Conservation (phyloP, 305 asterid genomes). For the Fraxinus latifolia region DNA sequence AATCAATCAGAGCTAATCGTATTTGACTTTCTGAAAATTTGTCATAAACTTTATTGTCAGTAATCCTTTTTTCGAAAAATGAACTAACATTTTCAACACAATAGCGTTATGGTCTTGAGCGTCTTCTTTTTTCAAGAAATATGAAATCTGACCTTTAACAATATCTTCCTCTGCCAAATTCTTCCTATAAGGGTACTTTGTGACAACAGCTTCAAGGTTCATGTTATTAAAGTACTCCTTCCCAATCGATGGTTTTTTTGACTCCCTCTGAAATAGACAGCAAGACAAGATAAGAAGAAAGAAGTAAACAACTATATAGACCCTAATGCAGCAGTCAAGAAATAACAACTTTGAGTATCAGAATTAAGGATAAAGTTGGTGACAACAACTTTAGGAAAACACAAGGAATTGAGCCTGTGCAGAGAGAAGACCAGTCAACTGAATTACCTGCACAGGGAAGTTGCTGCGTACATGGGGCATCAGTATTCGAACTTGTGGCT, state of each 20-base stretch:
- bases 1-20: constrained; percentile 83
- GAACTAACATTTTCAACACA: constrained; percentile 18
- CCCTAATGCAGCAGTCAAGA: constrained; percentile 11
- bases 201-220: constrained; percentile 82
- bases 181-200: constrained; percentile 81
- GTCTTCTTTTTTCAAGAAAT: constrained; percentile 19
- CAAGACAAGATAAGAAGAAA: constrained; percentile 8
- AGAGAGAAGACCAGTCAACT: constrained; percentile 19
- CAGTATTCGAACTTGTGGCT: constrained; percentile 2
- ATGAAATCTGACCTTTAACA: constrained; percentile 58
- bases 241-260: constrained; percentile 77
- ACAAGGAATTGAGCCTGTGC: constrained; percentile 1
- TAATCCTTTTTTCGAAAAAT: constrained; percentile 3
- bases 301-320: constrained; percentile 3
- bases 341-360: background rate
- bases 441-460: constrained; percentile 1
- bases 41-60: constrained; percentile 18
- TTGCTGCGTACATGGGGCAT: constrained; percentile 16
- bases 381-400: background rate
- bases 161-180: constrained; percentile 69
- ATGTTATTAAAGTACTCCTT: constrained; percentile 91
- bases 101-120: constrained; percentile 7
- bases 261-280: constrained; percentile 69
- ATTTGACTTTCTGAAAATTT: constrained; percentile 69
- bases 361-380: background rate